Percentiles rank a stretch among this genome's conserved stretches.
Conservation (phyloP, 345 rosid species). For the Gossypium raimondii region DNA sequence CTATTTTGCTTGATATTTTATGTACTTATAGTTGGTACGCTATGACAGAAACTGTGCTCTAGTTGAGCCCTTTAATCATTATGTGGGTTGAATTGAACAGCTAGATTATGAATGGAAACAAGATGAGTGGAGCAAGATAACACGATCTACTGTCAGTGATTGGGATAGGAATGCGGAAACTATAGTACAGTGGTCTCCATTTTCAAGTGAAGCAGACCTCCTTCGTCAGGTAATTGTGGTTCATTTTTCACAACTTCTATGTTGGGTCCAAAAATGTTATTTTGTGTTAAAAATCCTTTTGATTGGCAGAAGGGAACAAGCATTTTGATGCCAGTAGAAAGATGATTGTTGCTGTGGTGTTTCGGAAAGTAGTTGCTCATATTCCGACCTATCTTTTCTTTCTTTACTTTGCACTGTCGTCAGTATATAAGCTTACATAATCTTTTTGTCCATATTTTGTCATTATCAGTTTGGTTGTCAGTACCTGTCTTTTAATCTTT, state of each 20-base stretch:
- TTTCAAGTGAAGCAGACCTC: slow-evolving; percentile 68
- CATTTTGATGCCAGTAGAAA: not conserved
- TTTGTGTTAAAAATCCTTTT: not conserved
- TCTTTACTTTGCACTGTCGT: not conserved
- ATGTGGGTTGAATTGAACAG: slow-evolving; percentile 37
- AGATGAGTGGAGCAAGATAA: slow-evolving; percentile 52
- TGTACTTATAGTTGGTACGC: not conserved
- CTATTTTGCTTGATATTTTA: not conserved
- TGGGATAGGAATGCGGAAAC: slow-evolving; percentile 71
- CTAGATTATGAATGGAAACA: slow-evolving; percentile 67
- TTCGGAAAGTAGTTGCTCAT: slow-evolving; percentile 8
- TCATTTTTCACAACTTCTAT: not conserved
- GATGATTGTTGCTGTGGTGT: not conserved
- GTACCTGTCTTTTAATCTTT: slow-evolving; percentile 13
- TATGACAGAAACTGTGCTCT: not conserved
- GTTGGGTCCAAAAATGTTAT: not conserved
- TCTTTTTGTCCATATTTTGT: not conserved
- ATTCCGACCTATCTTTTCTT: not conserved
- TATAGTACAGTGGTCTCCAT: slow-evolving; percentile 79
- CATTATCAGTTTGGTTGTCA: not conserved
- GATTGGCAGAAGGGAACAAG: not conserved
- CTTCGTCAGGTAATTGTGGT: slow-evolving; percentile 58
- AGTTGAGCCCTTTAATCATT: not conserved
- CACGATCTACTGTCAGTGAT: slow-evolving; percentile 47
- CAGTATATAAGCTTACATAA: not conserved